These are phyloP conservation scores for Hermanozyma aechmeae DNA, from an alignment of 805 yeast genomes.

Conservation along the genomic window DNA sequence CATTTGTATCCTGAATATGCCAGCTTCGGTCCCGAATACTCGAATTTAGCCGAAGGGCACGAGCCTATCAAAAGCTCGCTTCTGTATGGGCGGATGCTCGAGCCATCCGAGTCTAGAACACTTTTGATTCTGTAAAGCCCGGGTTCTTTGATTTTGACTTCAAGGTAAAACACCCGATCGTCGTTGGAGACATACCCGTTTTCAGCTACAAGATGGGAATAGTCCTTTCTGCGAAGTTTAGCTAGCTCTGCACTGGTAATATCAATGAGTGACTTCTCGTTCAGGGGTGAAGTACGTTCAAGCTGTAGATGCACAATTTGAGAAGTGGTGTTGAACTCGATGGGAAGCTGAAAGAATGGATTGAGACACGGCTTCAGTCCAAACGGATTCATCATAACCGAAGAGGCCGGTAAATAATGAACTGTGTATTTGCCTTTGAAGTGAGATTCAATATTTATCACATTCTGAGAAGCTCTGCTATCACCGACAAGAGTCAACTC, in stretches of 20 bases:
- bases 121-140: slow-evolving; percentile 69
- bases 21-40: slow-evolving; percentile 19
- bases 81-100: slow-evolving; percentile 50
- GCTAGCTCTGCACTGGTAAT: slow-evolving; percentile 51
- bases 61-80: slow-evolving; percentile 58
- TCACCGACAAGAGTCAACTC: slow-evolving; percentile 49
- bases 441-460: slow-evolving; percentile 46
- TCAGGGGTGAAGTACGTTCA: slow-evolving; percentile 48
- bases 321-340: slow-evolving; percentile 71
- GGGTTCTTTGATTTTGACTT: slow-evolving; percentile 54
- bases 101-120: slow-evolving; percentile 57
- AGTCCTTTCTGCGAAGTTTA: slow-evolving; percentile 21
- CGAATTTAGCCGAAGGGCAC: slow-evolving; percentile 69
- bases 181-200: slow-evolving; percentile 19
- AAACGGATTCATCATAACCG: slow-evolving; percentile 75
- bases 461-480: slow-evolving; percentile 25
- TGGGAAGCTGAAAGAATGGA: slow-evolving; percentile 57
- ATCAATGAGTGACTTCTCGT: slow-evolving; percentile 37
- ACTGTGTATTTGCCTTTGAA: slow-evolving; percentile 82
- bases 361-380: background rate
- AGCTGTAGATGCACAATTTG: slow-evolving; percentile 63
- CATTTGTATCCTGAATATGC: slow-evolving; percentile 41
- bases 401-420: slow-evolving; percentile 83
- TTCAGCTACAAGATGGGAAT: slow-evolving; percentile 18
- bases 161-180: slow-evolving; percentile 44